Percentiles rank a stretch among this genome's conserved stretches.
phyloP scores from a whole-genome alignment of 1,139 yeast species.

The Blastobotrys raffinosifermentans region DNA sequence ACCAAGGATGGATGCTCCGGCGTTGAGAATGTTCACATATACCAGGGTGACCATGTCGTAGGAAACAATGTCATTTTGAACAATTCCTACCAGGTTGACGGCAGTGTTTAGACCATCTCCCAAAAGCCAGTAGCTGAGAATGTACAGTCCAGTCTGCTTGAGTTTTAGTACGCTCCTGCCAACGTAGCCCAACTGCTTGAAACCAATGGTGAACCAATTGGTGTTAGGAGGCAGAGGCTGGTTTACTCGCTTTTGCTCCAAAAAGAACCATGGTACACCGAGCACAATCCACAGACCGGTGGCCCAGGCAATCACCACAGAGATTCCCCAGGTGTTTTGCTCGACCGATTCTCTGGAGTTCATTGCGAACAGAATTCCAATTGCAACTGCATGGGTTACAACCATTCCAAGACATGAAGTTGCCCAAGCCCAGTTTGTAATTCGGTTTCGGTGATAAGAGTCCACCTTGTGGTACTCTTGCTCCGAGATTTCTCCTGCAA shows the following conservation, averaged over 20 bases:
- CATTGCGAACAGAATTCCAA: slow-evolving; percentile 6
- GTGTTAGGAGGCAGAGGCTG: slow-evolving; percentile 16
- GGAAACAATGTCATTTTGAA: slow-evolving; percentile 13
- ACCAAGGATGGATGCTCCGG: slow-evolving; percentile 15
- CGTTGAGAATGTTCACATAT: slow-evolving; percentile 14
- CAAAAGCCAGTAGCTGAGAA: slow-evolving; percentile 14
- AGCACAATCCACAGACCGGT: slow-evolving; percentile 13
- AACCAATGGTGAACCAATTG: slow-evolving; percentile 13
- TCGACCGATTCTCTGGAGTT: slow-evolving; percentile 2
- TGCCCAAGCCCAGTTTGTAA: slow-evolving; percentile 13
- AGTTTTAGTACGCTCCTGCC: slow-evolving; percentile 14
- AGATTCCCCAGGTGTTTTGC: slow-evolving; percentile 12
- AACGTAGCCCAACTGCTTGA: slow-evolving; percentile 16
- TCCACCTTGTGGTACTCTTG: slow-evolving; percentile 12
- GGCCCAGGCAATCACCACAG: slow-evolving; percentile 17
- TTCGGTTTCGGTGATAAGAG: slow-evolving; percentile 13
- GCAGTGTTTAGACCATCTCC: slow-evolving; percentile 15
- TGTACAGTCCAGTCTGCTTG: slow-evolving; percentile 16
- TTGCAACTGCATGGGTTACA: slow-evolving; percentile 15
- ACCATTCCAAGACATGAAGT: slow-evolving; percentile 14
- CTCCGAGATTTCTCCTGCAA: slow-evolving; percentile 15
- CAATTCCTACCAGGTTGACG: slow-evolving; percentile 11
- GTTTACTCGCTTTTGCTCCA: slow-evolving; percentile 13
- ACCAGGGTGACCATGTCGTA: slow-evolving; percentile 13
- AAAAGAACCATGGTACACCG: slow-evolving; percentile 17